phyloP scores from a whole-genome alignment of 2,329 filamentous ascomycete genomes.

The Epichloe amarillans region DNA sequence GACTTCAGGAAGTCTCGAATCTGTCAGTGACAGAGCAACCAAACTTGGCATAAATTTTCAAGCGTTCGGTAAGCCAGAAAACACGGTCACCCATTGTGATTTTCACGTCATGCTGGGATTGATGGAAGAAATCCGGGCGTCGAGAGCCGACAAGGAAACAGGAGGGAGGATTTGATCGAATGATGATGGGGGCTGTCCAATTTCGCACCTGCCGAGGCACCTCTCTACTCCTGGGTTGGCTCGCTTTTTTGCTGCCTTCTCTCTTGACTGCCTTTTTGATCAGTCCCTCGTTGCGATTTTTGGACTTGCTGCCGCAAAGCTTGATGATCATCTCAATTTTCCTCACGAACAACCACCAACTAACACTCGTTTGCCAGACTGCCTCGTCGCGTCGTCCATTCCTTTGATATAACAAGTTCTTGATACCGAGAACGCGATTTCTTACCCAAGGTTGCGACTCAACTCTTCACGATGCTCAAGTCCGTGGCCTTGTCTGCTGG shows the following conservation, averaged over 20 bases:
- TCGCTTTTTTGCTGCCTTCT: neutral
- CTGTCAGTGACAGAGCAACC: neutral
- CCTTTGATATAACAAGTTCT: slow-evolving; percentile 11
- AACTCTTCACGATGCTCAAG: slow-evolving; percentile 20
- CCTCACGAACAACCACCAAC: neutral
- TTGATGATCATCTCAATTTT: neutral
- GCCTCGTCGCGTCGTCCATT: slow-evolving; percentile 23
- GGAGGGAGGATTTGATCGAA: neutral
- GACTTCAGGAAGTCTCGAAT: neutral
- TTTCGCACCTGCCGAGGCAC: neutral
- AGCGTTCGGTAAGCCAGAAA: neutral
- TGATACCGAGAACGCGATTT: neutral
- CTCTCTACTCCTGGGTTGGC: neutral
- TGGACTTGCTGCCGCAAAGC: neutral
- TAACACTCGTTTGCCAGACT: slow-evolving; percentile 16
- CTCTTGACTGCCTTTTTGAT: neutral
- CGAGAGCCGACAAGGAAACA: neutral
- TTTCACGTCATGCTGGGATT: neutral
- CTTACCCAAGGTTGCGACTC: neutral
- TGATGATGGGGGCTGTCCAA: neutral
- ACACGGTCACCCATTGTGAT: neutral
- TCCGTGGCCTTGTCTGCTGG: slow-evolving; percentile 19
- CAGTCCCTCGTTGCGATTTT: neutral
- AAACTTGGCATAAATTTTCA: neutral
- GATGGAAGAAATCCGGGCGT: neutral